Evolutionary conservation across 83 land plant genomes (phyloP).

Genomic region (Larix sibirica): DNA sequence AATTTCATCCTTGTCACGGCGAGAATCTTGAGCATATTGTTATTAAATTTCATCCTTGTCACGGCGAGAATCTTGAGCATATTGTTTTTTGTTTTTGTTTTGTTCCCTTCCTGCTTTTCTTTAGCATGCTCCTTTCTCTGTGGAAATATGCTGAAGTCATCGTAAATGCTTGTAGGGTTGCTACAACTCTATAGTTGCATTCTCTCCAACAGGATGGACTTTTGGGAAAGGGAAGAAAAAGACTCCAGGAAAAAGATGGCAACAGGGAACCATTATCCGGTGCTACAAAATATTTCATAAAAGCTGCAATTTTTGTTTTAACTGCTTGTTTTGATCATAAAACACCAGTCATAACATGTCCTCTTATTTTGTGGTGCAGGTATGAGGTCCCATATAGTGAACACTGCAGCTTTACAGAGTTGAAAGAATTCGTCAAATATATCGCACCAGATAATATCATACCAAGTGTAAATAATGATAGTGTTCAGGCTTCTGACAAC

Average conservation of each 20-base stretch:
- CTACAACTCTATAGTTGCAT: conserved; percentile 84
- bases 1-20: no score
- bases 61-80: no score
- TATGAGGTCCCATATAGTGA: conserved; percentile 99
- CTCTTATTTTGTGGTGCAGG: conserved; percentile 39
- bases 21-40: no score
- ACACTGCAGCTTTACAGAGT: conserved; percentile 90
- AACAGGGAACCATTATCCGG: conserved; percentile 95
- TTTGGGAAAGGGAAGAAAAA: conserved; percentile 90
- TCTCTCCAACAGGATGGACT: conserved; percentile 99
- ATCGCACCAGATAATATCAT: conserved; percentile 68
- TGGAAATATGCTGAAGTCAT: not conserved
- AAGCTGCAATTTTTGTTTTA: not conserved
- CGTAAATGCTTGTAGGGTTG: conserved; percentile 49
- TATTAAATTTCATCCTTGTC: no score
- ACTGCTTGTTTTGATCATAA: not conserved
- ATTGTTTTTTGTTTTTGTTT: not conserved
- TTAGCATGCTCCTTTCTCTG: not conserved
- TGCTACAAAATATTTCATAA: conserved; percentile 14
- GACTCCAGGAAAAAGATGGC: conserved; percentile 85
- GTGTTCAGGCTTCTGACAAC: conserved; percentile 62
- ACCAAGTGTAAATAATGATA: conserved; percentile 84
- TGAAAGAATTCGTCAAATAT: conserved; percentile 74
- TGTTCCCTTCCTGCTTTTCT: not conserved
- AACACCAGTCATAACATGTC: not conserved